Evolutionary conservation across 768 basidiomycete species (phyloP).

Genomic region (Pseudohyphozyma bogoriensis): DNA sequence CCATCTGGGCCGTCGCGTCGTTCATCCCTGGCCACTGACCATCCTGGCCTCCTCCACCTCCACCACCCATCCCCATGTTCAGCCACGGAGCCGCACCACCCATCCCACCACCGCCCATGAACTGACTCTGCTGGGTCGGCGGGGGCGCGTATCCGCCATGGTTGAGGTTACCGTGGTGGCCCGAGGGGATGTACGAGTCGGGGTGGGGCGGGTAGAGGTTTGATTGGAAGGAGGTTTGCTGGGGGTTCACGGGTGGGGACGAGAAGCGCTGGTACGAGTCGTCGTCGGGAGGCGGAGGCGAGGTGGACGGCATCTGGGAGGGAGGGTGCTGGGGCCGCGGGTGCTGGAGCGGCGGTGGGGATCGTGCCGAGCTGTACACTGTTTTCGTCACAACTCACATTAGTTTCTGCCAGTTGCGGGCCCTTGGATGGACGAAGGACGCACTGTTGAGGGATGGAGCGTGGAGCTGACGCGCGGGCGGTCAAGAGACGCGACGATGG

Average conservation of each 20-base stretch:
- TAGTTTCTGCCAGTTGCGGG: no score
- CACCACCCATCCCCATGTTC: constrained; percentile 21
- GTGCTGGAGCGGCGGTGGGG: constrained; percentile 63
- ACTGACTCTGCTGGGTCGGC: constrained; percentile 24
- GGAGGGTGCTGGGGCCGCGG: constrained; percentile 80
- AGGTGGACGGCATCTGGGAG: constrained; percentile 62
- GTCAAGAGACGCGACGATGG: no score
- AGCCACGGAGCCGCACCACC: background rate
- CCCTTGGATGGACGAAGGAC: no score
- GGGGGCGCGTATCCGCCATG: background rate
- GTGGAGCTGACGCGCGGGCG: no score
- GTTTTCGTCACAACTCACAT: background rate
- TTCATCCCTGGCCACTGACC: constrained; percentile 62
- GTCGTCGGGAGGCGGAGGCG: constrained; percentile 52
- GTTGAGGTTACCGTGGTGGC: background rate
- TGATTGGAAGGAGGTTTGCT: constrained; percentile 38
- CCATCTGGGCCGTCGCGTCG: constrained; percentile 86
- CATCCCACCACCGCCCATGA: background rate
- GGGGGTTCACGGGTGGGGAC: constrained; percentile 19
- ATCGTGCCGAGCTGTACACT: constrained; percentile 16
- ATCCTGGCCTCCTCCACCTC: constrained; percentile 24
- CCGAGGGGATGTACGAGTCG: constrained; percentile 17
- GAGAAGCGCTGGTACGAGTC: constrained; percentile 30
- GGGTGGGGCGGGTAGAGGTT: constrained; percentile 20
- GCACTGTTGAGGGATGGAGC: no score